Percentiles rank a stretch among this genome's conserved stretches.
Evolutionary conservation across 352 stramenopile species (phyloP).

Genomic region (Pythium sukuiense): DNA sequence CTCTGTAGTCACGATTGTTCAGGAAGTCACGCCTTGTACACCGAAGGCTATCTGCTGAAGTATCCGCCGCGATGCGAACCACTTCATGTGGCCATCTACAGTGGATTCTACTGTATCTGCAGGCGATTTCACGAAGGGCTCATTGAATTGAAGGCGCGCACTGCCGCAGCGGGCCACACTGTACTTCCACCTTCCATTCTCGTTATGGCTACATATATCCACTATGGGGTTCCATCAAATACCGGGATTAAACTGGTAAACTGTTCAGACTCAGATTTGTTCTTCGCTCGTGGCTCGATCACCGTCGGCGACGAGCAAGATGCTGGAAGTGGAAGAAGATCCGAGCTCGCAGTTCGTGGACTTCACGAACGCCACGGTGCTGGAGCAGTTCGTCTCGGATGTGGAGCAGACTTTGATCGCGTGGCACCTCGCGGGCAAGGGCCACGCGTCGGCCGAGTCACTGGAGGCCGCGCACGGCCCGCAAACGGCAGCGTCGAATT

Average conservation of each 20-base stretch:
- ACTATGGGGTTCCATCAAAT: not conserved
- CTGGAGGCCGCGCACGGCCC: slow-evolving; percentile 23
- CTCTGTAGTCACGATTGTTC: too few relatives aligned
- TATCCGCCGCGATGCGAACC: too few relatives aligned
- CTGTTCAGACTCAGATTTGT: not conserved
- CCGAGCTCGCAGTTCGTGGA: slow-evolving; percentile 85
- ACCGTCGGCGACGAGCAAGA: not conserved
- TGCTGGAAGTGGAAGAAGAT: slow-evolving; percentile 72
- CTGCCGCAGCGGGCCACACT: not conserved
- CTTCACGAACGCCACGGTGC: slow-evolving; percentile 81
- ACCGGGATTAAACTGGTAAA: not conserved
- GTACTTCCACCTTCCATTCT: too few relatives aligned
- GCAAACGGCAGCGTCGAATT: not conserved
- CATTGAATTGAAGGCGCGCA: too few relatives aligned
- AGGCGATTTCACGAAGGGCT: too few relatives aligned
- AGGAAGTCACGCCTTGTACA: too few relatives aligned
- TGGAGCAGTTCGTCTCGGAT: slow-evolving; percentile 80
- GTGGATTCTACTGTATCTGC: too few relatives aligned
- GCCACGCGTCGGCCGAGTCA: slow-evolving; percentile 52
- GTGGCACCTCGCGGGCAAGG: slow-evolving; percentile 68
- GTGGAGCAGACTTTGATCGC: slow-evolving; percentile 70
- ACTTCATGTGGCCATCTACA: too few relatives aligned
- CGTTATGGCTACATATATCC: not conserved
- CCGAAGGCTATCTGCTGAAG: too few relatives aligned
- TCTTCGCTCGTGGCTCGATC: not conserved